Base-by-base conservation (phyloP, 176 grass and related monocot genomes). In the Aegilops bicornis region DNA sequence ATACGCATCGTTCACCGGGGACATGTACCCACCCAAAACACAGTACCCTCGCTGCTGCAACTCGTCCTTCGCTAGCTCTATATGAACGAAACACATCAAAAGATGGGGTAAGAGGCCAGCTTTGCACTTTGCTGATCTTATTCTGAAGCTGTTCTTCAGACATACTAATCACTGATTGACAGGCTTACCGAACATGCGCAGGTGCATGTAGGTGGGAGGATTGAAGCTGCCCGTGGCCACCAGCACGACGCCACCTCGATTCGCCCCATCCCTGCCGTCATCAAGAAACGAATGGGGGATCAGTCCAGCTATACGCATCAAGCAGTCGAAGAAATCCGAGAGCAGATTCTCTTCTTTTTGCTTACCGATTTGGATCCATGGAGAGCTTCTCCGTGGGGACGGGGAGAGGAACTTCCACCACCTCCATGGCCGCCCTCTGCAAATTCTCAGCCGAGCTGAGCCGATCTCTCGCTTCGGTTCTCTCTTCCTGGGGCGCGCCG, bases 141-240 rank as follows among this genome's bases (percentile, higher is more conserved):
- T 32, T 61, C 5, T 35, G 6, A 82, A 0, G 24, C 25, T 68
- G 22, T 35, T 23, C 43, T 47, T 25, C 1, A 58, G 60, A 36
- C 10, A 2, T 12, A 43, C 42, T 3, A 12, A 48, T 1, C 47
- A 48, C 13, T 16, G 47, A 15, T 15, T 48, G 4, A 54, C 69
- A 81, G 47, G 64, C 81, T 76, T 84, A 89, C 96, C 96, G 82
- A 98, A 98, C 93, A 95, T 94, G 33, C 93, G 81, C 24, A 98
- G 79, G 87, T 98, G 96, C 96, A 98, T 98, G 79, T 94, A 96
- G 37, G 96, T 98, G 36, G 92, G 92, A 11, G 93, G 96, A 47
- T 96, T 98, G 90, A 98, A 98, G 75, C 96, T 96, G 42, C 96
- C 93, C 2, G 82, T 87, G 86, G 88, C 84, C 59, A 98, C 90